Evolutionary conservation across 257 asterid genomes (phyloP).

Genomic region (Fraxinus quadrangulata): DNA sequence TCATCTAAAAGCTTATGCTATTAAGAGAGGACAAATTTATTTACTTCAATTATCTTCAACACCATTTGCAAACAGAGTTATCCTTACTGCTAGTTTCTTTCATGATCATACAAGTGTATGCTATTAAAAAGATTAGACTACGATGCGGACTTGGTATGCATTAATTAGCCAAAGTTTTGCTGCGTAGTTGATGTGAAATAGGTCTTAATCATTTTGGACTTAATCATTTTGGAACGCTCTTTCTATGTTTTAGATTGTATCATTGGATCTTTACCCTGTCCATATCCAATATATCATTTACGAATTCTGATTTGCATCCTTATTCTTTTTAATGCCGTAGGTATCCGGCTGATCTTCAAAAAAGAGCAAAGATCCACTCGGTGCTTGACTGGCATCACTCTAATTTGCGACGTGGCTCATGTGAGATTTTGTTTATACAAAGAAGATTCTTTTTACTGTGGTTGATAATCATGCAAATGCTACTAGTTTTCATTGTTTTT

Average conservation of each 20-base stretch:
- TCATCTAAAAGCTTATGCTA: no score
- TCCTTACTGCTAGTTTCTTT: no score
- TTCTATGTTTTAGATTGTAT: neutral
- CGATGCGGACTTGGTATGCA: neutral
- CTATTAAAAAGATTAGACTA: neutral
- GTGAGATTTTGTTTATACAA: slow-evolving; percentile 34
- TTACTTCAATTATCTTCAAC: no score
- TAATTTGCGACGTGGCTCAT: slow-evolving; percentile 76
- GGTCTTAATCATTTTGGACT: neutral
- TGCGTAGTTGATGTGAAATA: neutral
- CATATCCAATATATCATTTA: neutral
- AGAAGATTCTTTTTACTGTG: neutral
- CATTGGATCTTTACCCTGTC: neutral
- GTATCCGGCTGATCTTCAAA: slow-evolving; percentile 75
- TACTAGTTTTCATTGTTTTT: neutral
- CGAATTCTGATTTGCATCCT: no score
- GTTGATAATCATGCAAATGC: no score
- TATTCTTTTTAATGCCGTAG: slow-evolving; percentile 31
- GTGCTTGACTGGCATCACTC: slow-evolving; percentile 95
- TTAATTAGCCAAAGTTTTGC: neutral
- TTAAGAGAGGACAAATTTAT: no score
- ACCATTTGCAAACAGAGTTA: no score
- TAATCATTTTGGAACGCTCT: no score
- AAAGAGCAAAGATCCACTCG: slow-evolving; percentile 73
- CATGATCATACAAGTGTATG: no score